These are phyloP conservation scores for Fusarium virguliforme DNA, from an alignment of 2,329 filamentous ascomycete genomes.

Conservation along the genomic window DNA sequence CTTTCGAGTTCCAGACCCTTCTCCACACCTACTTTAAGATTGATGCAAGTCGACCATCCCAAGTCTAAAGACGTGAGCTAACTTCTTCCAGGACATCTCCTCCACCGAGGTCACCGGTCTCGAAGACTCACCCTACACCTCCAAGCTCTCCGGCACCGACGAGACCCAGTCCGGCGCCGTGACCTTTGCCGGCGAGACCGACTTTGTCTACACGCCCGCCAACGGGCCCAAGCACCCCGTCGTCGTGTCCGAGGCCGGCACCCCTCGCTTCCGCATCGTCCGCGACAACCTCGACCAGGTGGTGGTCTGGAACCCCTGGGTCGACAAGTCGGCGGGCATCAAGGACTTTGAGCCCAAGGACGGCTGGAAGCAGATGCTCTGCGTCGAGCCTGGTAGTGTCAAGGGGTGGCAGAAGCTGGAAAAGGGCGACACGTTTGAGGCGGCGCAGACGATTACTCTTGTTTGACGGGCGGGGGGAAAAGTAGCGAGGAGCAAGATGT, in stretches of 20 bases:
- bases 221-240: slow-evolving; percentile 73
- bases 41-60: slow-evolving; percentile 70
- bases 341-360: slow-evolving; percentile 91
- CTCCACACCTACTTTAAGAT: slow-evolving; percentile 92
- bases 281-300: slow-evolving; percentile 90
- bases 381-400: slow-evolving; percentile 91
- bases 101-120: slow-evolving; percentile 82
- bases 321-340: slow-evolving; percentile 85
- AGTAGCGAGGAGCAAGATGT: slow-evolving; percentile 35
- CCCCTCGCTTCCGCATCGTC: slow-evolving; percentile 79
- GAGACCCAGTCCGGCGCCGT: slow-evolving; percentile 77
- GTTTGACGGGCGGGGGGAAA: slow-evolving; percentile 46
- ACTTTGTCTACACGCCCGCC: slow-evolving; percentile 87
- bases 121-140: slow-evolving; percentile 81
- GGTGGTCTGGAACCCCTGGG: slow-evolving; percentile 98
- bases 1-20: slow-evolving; percentile 93
- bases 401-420: slow-evolving; percentile 88
- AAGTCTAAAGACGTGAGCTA: not conserved
- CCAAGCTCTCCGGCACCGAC: slow-evolving; percentile 83
- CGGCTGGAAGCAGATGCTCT: slow-evolving; percentile 94
- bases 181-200: slow-evolving; percentile 83
- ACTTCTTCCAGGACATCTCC: slow-evolving; percentile 79
- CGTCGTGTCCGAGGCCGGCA: slow-evolving; percentile 74
- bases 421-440: slow-evolving; percentile 78
- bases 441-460: slow-evolving; percentile 70